phyloP scores from a whole-genome alignment of 2,329 filamentous ascomycete species.

The Blastomyces gilchristii region DNA sequence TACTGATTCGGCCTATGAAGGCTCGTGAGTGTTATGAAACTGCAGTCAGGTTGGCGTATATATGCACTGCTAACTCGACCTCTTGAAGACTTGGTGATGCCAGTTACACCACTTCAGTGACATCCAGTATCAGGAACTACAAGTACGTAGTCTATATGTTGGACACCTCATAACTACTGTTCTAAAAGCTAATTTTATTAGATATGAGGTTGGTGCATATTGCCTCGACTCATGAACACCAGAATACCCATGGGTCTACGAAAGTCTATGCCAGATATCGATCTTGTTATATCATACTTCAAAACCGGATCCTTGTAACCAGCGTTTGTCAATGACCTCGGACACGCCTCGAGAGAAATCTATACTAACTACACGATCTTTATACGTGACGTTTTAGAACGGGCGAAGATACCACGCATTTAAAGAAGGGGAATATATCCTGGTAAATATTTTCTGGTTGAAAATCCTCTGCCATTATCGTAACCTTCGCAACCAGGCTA shows the following conservation, averaged over 20 bases:
- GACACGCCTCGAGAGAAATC: background rate
- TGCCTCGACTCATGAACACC: background rate
- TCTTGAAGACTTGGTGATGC: slow-evolving; percentile 6
- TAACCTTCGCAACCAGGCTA: background rate
- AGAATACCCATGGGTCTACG: background rate
- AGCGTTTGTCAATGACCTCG: background rate
- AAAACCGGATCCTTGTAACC: background rate
- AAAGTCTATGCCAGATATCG: background rate
- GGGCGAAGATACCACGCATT: slow-evolving; percentile 5
- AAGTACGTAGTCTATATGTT: background rate
- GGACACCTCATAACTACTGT: background rate
- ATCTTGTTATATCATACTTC: background rate
- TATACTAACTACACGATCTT: background rate
- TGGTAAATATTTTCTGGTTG: background rate
- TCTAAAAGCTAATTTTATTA: background rate
- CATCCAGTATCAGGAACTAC: slow-evolving; percentile 6
- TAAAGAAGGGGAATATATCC: slow-evolving; percentile 7
- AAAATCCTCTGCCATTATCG: background rate
- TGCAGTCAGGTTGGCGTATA: background rate
- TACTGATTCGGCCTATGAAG: slow-evolving; percentile 1
- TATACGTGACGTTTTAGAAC: background rate
- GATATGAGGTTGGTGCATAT: slow-evolving; percentile 1
- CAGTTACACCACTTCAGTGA: slow-evolving; percentile 4
- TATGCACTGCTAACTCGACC: background rate
- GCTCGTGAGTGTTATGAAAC: slow-evolving; percentile 2